Base-by-base conservation (phyloP, 768 basidiomycete genomes). In the Lactarius psammicola region DNA sequence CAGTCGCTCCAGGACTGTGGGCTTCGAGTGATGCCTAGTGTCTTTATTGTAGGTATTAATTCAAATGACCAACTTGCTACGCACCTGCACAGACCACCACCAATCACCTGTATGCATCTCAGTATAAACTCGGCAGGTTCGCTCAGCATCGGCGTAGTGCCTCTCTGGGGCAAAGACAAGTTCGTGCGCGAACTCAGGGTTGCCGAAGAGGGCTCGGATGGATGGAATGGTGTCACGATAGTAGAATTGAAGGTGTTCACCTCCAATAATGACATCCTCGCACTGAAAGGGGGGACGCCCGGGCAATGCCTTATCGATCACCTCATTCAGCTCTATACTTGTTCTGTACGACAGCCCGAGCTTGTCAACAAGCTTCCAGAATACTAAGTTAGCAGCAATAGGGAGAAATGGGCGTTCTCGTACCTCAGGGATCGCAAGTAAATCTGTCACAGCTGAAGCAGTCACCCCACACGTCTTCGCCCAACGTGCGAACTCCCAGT, bases 1-100 rank as follows among this genome's bases (percentile, higher is more conserved):
- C 10, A 2, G 44, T 46, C 7, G n/a, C 44, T 3, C 44, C 44
- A 46, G 44, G 20, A 2, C 23, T 9, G 10, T 4, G 4, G 1
- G n/a, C 3, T n/a, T 46, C 46, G 5, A 46, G n/a, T 6, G 20
- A n/a, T 9, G 3, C 4, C 44, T 44, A n/a, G 20, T 10, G 18
- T 5, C 18, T 34, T 34, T 11, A 13, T 13, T 36, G 36, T 36
- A 15, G 15, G 36, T 36, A 36, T 0, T 36, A 20, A 7, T 18
- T 44, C 20, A n/a, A 18, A 44, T 8, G 3, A 20, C 1, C 6
- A 23, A 64, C 0, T 26, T 33, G 44, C 18, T 28, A 51, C 46
- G 15, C 23, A 65, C 64, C 59, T 65, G 64, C 4, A 44, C 23
- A 1, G 15, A 33, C 64, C 64, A 65, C 64, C 64, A 65, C 64